Conservation (phyloP, 148 eudicot species). For the Camellia lanceoleosa region DNA sequence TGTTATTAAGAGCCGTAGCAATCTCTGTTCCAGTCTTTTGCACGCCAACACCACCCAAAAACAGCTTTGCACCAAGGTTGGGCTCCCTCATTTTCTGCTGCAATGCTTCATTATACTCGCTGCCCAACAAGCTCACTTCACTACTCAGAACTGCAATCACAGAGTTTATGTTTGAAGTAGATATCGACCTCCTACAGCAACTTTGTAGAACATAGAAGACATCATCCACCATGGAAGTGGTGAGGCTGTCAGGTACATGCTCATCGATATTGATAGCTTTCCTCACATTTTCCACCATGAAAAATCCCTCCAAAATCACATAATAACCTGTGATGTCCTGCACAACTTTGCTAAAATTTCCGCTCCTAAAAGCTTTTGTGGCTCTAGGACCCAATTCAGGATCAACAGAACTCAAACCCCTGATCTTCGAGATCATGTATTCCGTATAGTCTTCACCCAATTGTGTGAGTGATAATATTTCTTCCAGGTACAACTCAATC, state of each 20-base stretch:
- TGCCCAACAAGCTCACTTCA: slow-evolving; percentile 76
- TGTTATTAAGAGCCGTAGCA: slow-evolving; percentile 83
- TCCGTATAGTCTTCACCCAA: slow-evolving; percentile 90
- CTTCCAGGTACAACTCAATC: slow-evolving; percentile 81
- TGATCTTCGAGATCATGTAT: slow-evolving; percentile 85
- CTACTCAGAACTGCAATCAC: slow-evolving; percentile 75
- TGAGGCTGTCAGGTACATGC: slow-evolving; percentile 78
- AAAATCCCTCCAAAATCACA: slow-evolving; percentile 87
- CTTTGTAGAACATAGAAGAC: slow-evolving; percentile 92
- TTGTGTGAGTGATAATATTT: slow-evolving; percentile 76
- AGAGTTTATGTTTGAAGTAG: slow-evolving; percentile 82
- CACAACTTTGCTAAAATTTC: slow-evolving; percentile 74
- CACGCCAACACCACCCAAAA: slow-evolving; percentile 90
- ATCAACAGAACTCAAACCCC: slow-evolving; percentile 72
- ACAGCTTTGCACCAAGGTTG: slow-evolving; percentile 85
- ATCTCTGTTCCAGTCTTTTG: slow-evolving; percentile 86
- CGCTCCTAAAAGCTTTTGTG: slow-evolving; percentile 80
- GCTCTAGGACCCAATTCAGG: slow-evolving; percentile 85
- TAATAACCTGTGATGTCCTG: slow-evolving; percentile 87
- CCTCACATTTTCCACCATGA: slow-evolving; percentile 98
- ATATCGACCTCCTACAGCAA: slow-evolving; percentile 83
- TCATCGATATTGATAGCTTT: slow-evolving; percentile 93
- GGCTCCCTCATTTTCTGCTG: slow-evolving; percentile 92
- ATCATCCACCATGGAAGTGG: slow-evolving; percentile 98
- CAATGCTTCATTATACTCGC: slow-evolving; percentile 86